phyloP scores from a whole-genome alignment of 2,329 filamentous ascomycete species.

The Aschersonia sp. region DNA sequence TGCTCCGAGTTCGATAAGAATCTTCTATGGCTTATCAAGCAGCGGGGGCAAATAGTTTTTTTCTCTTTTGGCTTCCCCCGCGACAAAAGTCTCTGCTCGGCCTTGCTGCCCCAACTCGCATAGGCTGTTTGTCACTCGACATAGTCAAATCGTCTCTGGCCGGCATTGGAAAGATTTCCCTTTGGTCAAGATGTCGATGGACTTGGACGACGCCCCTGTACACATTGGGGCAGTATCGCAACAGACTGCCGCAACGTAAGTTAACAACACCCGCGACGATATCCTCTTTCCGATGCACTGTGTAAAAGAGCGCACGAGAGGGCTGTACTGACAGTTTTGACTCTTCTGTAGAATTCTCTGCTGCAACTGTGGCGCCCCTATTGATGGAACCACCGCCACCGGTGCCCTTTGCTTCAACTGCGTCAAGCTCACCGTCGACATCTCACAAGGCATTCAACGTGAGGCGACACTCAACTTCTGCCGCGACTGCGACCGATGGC shows the following conservation, averaged over 20 bases:
- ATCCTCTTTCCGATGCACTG: neutral
- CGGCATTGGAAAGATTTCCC: conserved; percentile 2
- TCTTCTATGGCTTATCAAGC: conserved; percentile 19
- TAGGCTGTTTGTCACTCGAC: no score
- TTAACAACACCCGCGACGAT: conserved; percentile 2
- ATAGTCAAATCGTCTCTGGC: neutral
- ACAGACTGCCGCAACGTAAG: conserved; percentile 25
- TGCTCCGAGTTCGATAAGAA: neutral
- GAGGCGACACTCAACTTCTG: conserved; percentile 86
- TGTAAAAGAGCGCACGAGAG: neutral
- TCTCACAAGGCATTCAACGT: conserved; percentile 78
- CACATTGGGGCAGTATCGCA: conserved; percentile 17
- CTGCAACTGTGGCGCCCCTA: conserved; percentile 91
- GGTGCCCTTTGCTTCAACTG: conserved; percentile 93
- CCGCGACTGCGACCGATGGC: conserved; percentile 87
- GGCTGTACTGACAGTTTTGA: neutral
- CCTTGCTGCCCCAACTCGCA: neutral
- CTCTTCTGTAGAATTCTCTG: conserved; percentile 55
- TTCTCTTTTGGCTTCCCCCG: conserved; percentile 4
- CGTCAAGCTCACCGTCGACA: conserved; percentile 86
- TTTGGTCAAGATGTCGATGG: conserved; percentile 23
- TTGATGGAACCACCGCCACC: conserved; percentile 75
- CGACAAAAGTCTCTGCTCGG: conserved; percentile 8
- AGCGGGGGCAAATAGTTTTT: conserved; percentile 21
- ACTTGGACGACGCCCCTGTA: conserved; percentile 27